Evolutionary conservation across 768 basidiomycete species (phyloP), one percentile per base, ranked within the genome.

Genomic region (Brasilioporus rufonigricans): DNA sequence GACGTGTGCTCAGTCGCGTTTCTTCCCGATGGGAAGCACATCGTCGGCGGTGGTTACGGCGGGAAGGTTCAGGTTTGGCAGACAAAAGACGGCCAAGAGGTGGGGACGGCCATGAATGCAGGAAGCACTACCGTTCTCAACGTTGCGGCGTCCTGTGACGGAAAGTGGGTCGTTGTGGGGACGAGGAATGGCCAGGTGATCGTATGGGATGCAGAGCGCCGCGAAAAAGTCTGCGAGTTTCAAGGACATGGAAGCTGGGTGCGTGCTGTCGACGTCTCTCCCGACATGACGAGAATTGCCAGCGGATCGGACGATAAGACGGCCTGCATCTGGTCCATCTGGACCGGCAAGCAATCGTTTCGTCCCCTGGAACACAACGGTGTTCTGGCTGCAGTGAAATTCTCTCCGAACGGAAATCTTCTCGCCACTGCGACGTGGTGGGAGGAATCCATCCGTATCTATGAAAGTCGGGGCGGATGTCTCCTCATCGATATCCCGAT

Each of bases 261-360:
- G 56, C 57, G 57, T 48, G 56, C 58, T 19, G 55, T 64, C 5
- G 63, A 64, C 29, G 9, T 64, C 18, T 64, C 63, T 16, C 52
- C 47, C 4, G 59, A 64, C 16, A 24, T 4, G 44, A 53, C 44
- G 7, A 46, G 16, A 18, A 40, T 64, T 1, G 59, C 44, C 31
- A 52, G 46, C 5, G 63, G 55, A 1, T 61, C 61, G 7, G 55
- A 52, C n/a, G 61, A 61, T 45, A 45, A 24, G 36, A 53, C 38
- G 16, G 52, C 39, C 13, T 51, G 59, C n/a, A 35, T 61, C 11
- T 57, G 55, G 55, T 53, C 49, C n/a, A 18, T 63, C 24, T 18
- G 7, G 4, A 49, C 53, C 32, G 53, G 56, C 6, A n/a, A 63
- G 32, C 43, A 36, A 19, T 13, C 59, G 4, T 31, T 63, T 10